These are phyloP conservation scores for Aplosporella prunicola DNA, from an alignment of 2,329 filamentous ascomycete species.

Conservation along the genomic window DNA sequence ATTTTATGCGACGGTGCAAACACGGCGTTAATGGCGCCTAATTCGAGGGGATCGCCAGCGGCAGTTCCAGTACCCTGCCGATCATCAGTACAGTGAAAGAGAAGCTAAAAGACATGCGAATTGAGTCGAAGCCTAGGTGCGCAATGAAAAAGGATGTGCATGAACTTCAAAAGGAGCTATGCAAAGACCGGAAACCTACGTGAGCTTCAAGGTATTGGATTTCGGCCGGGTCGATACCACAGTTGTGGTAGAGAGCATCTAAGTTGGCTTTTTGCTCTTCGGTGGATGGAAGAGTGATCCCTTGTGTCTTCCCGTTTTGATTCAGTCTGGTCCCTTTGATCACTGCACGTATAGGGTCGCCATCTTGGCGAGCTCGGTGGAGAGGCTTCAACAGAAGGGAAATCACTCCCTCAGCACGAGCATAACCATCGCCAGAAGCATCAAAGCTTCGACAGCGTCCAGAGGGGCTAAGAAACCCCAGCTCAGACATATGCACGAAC, in stretches of 20 bases:
- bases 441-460: slow-evolving; percentile 34
- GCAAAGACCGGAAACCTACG: no score
- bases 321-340: slow-evolving; percentile 18
- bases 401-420: slow-evolving; percentile 52
- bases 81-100: no score
- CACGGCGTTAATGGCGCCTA: no score
- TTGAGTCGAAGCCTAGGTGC: no score
- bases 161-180: no score
- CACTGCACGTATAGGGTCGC: slow-evolving; percentile 23
- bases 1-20: no score
- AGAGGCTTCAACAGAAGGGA: slow-evolving; percentile 50
- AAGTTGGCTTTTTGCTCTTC: slow-evolving; percentile 28
- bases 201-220: no score
- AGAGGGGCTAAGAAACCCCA: slow-evolving; percentile 12
- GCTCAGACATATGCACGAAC: slow-evolving; percentile 3
- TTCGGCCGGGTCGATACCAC: no score
- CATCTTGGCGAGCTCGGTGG: slow-evolving; percentile 19
- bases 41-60: no score
- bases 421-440: slow-evolving; percentile 52
- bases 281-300: slow-evolving; percentile 26
- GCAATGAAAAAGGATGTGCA: no score
- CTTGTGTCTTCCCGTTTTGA: slow-evolving; percentile 20
- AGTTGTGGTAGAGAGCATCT: slow-evolving; percentile 24
- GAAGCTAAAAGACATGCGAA: no score
- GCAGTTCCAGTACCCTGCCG: no score